Base-by-base conservation (phyloP, 176 grass and related monocot species). In the Elaeis guineensis region DNA sequence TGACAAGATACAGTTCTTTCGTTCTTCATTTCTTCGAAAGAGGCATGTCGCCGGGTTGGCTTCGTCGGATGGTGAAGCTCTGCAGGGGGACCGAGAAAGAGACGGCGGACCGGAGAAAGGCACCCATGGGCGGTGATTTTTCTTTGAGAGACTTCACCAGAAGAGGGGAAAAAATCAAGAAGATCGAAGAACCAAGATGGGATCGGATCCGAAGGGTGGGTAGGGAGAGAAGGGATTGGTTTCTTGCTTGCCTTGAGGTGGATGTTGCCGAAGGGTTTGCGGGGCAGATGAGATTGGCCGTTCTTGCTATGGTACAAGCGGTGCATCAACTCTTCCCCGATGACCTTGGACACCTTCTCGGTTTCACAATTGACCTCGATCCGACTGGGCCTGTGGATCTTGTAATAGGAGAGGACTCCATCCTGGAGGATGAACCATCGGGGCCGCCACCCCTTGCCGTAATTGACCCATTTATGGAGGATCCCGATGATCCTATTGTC, bases 381-480 rank as follows among this genome's bases (percentile, higher is more conserved):
- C 72, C 93, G 93, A 80, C 92, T 79, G 58, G 87, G 87, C 12
- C 93, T 87, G 64, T 98, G 93, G 82, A 98, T 92, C 87, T 98
- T 98, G 57, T 98, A 98, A 75, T 92, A 98, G 29, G 93, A 98
- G 29, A 98, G 84, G 28, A 98, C 93, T 55, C 93, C 87, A 59
- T 98, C 93, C 18, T 74, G 82, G 26, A 92, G 87, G 17, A 76
- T 70, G 70, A 98, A 98, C 93, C 93, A 92, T 15, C 93, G 79
- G 17, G 93, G 93, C 63, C 93, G 19, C 93, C 93, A 92, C 25
- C 93, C 93, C 49, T 83, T 81, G 25, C 93, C 93, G 72, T 97
- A 97, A 74, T 97, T 97, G 66, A 91, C 93, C 93, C 93, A 97
- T 72, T 97, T 97, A 78, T 91, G 75, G 18, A 97, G 81, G 58